Conservation (phyloP, 179 eudicot genomes). For the Drosera spatulata region DNA sequence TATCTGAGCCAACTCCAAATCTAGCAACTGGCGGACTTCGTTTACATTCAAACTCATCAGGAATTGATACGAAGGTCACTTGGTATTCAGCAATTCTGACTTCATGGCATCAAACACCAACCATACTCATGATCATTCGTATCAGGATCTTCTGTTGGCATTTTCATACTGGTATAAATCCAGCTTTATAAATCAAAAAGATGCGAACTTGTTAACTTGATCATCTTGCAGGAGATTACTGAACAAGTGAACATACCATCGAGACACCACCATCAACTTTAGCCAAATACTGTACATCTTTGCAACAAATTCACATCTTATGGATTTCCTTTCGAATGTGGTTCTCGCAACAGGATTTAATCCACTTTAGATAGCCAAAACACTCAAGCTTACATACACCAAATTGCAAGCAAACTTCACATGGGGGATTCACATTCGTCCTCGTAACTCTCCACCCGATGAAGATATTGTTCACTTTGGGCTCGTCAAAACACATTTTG, state of each 20-base stretch:
- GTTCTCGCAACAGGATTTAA: slow-evolving; percentile 42
- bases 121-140: slow-evolving; percentile 32
- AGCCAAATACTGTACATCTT: slow-evolving; percentile 48
- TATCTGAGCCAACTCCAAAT: too few species aligned
- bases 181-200: slow-evolving; percentile 67
- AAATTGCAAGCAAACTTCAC: slow-evolving; percentile 21
- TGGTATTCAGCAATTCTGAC: slow-evolving; percentile 41
- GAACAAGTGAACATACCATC: slow-evolving; percentile 64
- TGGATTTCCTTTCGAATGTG: slow-evolving; percentile 61
- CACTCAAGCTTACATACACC: slow-evolving; percentile 57
- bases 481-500: slow-evolving; percentile 29
- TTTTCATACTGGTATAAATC: slow-evolving; percentile 54
- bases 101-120: slow-evolving; percentile 44
- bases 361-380: slow-evolving; percentile 47
- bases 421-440: too few species aligned
- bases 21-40: slow-evolving; percentile 23
- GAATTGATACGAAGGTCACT: slow-evolving; percentile 17
- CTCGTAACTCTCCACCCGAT: too few species aligned
- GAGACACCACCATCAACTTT: slow-evolving; percentile 48
- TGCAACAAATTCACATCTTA: slow-evolving; percentile 81
- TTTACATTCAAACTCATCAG: slow-evolving; percentile 53
- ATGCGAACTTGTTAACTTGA: slow-evolving; percentile 71
- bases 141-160: slow-evolving; percentile 47
- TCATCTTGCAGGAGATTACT: slow-evolving; percentile 86
- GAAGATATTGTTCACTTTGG: too few species aligned